Evolutionary conservation across 352 stramenopile species (phyloP).

Genomic region (Phytopythium boreale): DNA sequence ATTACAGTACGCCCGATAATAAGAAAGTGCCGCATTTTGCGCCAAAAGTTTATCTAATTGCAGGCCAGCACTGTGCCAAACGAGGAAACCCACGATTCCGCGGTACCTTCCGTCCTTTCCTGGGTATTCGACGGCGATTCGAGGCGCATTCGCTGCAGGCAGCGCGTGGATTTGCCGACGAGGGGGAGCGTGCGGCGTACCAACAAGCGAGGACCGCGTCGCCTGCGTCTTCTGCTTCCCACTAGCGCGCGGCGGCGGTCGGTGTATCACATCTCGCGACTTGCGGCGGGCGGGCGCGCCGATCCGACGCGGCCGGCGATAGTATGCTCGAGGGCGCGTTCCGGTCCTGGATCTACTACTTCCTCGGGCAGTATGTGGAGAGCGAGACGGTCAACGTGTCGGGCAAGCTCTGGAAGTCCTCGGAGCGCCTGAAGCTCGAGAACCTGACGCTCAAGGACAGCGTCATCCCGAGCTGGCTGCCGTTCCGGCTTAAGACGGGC

Average conservation of each 20-base stretch:
- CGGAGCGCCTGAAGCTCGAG: conserved; percentile 85
- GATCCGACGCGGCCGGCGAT: neutral
- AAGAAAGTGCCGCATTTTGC: neutral
- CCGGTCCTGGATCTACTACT: conserved; percentile 86
- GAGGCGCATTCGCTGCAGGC: neutral
- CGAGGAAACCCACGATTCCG: neutral
- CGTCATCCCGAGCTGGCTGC: conserved; percentile 77
- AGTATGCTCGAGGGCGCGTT: conserved; percentile 84
- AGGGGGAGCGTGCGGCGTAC: neutral
- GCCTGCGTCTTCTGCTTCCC: neutral
- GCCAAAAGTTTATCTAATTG: neutral
- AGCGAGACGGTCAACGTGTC: conserved; percentile 82
- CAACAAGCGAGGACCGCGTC: neutral
- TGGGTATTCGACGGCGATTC: neutral
- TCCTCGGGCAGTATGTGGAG: conserved; percentile 87
- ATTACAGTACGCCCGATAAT: neutral
- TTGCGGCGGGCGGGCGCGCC: neutral
- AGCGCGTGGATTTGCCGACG: neutral
- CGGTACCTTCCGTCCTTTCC: neutral
- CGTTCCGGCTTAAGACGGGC: conserved; percentile 83
- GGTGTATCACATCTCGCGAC: neutral
- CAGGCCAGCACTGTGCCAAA: neutral
- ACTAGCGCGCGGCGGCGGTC: neutral
- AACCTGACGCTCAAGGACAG: conserved; percentile 83
- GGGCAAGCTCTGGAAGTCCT: conserved; percentile 87